Evolutionary conservation across 306 rosid genomes (phyloP), one percentile per base, ranked within the genome.

Genomic region (Gleditsia sinensis): DNA sequence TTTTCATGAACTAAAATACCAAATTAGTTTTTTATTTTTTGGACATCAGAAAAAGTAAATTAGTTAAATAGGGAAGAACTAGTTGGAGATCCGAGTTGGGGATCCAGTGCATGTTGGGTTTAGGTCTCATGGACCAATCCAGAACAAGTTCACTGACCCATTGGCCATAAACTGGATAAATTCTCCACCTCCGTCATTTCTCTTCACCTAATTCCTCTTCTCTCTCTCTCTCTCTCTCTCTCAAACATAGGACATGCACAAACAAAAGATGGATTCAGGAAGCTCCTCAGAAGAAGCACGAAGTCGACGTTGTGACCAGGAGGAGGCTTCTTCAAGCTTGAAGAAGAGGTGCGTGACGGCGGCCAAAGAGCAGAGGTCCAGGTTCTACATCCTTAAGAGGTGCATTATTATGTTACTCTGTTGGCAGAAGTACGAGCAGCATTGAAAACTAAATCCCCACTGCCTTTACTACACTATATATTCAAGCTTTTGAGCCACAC

Each of bases 341-440:
- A 77, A 78, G 83, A 78, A 69, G 33, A 61, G 80, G 39, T 74
- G 69, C 27, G 3, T 74, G 45, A 78, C 36, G 36, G 72, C 32
- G 30, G 78, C 77, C 17, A 78, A 62, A 74, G 78, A 82, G 55
- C 70, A 68, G 6, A 62, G 49, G 53, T 74, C 75, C 36, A 74
- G 75, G 69, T 32, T 77, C 60, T 85, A 75, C 75, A 79, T 72
- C 50, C 25, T 75, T 58, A 78, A 81, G 80, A 81, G 81, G 63
- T 66, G 88, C 82, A 71, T 85, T 60, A 45, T 71, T 25, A 70
- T 81, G 82, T 75, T 85, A 58, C 54, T 78, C 0, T 75, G 88
- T 67, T 81, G 86, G 86, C 80, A 81, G 56, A 78, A 85, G 62
- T 60, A 85, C 56, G 75, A 78, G 9, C 79, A 79, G 10, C 50